Percentiles rank a stretch among this genome's conserved stretches.
Evolutionary conservation across 2,329 filamentous ascomycete species (phyloP).

Genomic region (Ascochyta viciae-villosae): DNA sequence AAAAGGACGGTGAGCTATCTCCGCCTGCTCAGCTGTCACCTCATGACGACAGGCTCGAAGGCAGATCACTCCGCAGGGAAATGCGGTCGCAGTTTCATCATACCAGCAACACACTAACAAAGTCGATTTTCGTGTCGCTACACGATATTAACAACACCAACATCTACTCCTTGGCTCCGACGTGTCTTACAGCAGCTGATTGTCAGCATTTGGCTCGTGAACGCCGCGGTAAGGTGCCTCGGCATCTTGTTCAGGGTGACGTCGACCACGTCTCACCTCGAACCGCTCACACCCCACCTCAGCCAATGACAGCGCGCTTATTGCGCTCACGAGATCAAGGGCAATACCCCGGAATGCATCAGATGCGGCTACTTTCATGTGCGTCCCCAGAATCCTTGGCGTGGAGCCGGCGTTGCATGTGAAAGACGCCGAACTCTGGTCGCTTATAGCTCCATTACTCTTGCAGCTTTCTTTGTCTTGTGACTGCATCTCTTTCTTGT

Average conservation of each 20-base stretch:
- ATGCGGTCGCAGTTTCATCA: neutral
- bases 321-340: constrained; percentile 41
- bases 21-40: neutral
- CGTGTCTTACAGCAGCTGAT: constrained; percentile 4
- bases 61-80: constrained; percentile 1
- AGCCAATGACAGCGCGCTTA: constrained; percentile 38
- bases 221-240: constrained; percentile 30
- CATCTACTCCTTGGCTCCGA: constrained; percentile 1
- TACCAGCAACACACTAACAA: neutral
- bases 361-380: constrained; percentile 37
- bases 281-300: constrained; percentile 17
- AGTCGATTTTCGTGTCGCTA: neutral
- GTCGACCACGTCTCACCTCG: constrained; percentile 29
- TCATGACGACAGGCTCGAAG: constrained; percentile 3
- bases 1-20: neutral
- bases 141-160: neutral
- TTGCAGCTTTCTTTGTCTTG: constrained; percentile 28
- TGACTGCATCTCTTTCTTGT: constrained; percentile 24
- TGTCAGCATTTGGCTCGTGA: constrained; percentile 21
- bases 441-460: constrained; percentile 33
- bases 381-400: constrained; percentile 40
- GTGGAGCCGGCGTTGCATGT: constrained; percentile 42
- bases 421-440: constrained; percentile 36
- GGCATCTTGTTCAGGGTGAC: constrained; percentile 38
- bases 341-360: constrained; percentile 30